Base-by-base conservation (phyloP, 805 yeast genomes). In the Sungouiozyma intestinalis region DNA sequence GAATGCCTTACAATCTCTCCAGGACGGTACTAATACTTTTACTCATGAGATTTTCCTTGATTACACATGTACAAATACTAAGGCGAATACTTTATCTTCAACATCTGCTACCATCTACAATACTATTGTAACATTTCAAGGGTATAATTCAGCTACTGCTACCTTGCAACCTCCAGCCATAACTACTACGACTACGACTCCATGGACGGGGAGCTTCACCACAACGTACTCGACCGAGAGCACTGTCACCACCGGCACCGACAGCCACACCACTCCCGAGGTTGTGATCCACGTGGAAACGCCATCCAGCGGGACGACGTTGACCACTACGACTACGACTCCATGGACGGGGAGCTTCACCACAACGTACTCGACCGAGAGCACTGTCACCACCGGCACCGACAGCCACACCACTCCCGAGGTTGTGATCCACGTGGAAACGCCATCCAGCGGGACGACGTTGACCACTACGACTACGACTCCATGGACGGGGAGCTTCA, bases 1-100 rank as follows among this genome's bases (percentile, higher is more conserved):
- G 15, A 60, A 66, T 35, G 62, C 57, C 13, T 49, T 61, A 20
- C 70, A 66, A 49, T 21, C 44, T 8, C 38, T 58, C 16, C 44
- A 49, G 4, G 45, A 29, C 3, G 57, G 54, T 17, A 38, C 34
- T 7, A 50, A 52, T 31, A 52, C 53, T 3, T 40, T 55, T 20
- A 44, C 42, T 16, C 59, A 58, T 36, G 49, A 45, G 14, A 44
- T 57, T 18, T 40, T 39, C 21, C 39, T 48, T 16, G 46, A 44
- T 13, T 53, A 51, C 15, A 40, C 55, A 3, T 64, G 68, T 45
- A 45, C 56, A 27, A 50, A 54, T 24, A 60, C 65, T 3, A 31
- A 45, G 11, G 50, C 54, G n/a, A 48, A 41, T 7, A 53, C 59
- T 9, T 46, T 55, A 2, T 52, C 47, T 36, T 35, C 48, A n/a